These are phyloP conservation scores for Psilocybe cubensis DNA, from an alignment of 768 basidiomycete genomes.

Conservation along the genomic window DNA sequence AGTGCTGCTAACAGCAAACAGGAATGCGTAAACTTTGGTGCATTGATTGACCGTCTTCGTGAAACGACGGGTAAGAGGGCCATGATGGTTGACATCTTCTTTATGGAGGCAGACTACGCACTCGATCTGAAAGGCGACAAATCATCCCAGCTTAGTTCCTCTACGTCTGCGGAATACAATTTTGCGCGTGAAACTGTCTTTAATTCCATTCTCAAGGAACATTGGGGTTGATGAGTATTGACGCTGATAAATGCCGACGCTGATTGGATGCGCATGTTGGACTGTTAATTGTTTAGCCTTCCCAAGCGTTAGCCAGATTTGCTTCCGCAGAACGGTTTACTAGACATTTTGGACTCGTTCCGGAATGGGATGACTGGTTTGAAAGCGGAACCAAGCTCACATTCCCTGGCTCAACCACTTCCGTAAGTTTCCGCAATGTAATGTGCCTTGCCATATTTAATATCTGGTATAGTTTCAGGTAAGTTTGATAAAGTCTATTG, in stretches of 20 bases:
- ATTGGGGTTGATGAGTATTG: neutral
- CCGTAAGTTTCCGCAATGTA: neutral
- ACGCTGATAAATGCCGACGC: neutral
- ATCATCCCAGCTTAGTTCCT: neutral
- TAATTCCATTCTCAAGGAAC: neutral
- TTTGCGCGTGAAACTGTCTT: neutral
- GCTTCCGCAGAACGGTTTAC: too few species aligned
- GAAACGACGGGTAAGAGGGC: neutral
- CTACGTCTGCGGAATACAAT: neutral
- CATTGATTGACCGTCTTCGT: too few species aligned
- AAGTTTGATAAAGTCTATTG: neutral
- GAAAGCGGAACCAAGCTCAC: neutral
- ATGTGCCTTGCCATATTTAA: neutral
- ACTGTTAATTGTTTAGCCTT: neutral
- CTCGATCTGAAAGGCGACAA: neutral
- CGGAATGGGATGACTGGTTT: neutral
- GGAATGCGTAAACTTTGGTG: too few species aligned
- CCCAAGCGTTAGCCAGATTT: neutral
- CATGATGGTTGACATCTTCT: neutral
- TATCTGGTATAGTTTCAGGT: neutral
- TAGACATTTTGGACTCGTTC: too few species aligned
- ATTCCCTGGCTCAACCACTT: too few species aligned
- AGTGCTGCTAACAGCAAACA: too few species aligned
- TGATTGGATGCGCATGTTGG: neutral
- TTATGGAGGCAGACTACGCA: neutral